Evolutionary conservation across 2,329 filamentous ascomycete species (phyloP).

Genomic region (Penicillium sp.): DNA sequence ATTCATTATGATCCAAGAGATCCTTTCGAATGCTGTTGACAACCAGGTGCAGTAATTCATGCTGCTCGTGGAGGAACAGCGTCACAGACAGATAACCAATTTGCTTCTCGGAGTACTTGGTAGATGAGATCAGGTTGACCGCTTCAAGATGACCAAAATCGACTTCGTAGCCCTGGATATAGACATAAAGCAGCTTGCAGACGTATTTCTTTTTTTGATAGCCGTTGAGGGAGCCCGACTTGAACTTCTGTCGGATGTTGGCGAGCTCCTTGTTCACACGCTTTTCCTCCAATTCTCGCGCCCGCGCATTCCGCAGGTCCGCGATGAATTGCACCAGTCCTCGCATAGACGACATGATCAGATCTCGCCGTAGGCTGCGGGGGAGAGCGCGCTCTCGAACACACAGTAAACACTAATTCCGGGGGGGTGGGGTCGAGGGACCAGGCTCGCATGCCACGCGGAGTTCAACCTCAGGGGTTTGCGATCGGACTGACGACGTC

Average conservation of each 20-base stretch:
- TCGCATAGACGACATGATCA: slow-evolving; percentile 50
- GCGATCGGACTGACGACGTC: slow-evolving; percentile 23
- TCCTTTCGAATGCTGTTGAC: slow-evolving; percentile 99
- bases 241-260: slow-evolving; percentile 98
- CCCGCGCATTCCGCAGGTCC: slow-evolving; percentile 89
- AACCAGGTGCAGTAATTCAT: slow-evolving; percentile 91
- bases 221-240: slow-evolving; percentile 86
- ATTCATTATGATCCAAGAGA: slow-evolving; percentile 86
- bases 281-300: slow-evolving; percentile 95
- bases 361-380: background rate
- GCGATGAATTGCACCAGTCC: slow-evolving; percentile 98
- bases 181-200: slow-evolving; percentile 99
- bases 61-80: slow-evolving; percentile 92
- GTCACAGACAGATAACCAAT: slow-evolving; percentile 98
- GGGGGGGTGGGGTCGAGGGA: slow-evolving; percentile 15
- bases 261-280: slow-evolving; percentile 98
- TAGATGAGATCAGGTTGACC: slow-evolving; percentile 93
- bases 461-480: slow-evolving; percentile 25
- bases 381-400: background rate
- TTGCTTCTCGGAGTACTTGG: slow-evolving; percentile 98
- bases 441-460: slow-evolving; percentile 25
- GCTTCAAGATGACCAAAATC: slow-evolving; percentile 98
- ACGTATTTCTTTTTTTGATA: slow-evolving; percentile 99
- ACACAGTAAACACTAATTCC: slow-evolving; percentile 1
- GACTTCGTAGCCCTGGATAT: slow-evolving; percentile 98